These are phyloP conservation scores for Epichloe baconii DNA, from an alignment of 2,329 filamentous ascomycete species.

Conservation along the genomic window DNA sequence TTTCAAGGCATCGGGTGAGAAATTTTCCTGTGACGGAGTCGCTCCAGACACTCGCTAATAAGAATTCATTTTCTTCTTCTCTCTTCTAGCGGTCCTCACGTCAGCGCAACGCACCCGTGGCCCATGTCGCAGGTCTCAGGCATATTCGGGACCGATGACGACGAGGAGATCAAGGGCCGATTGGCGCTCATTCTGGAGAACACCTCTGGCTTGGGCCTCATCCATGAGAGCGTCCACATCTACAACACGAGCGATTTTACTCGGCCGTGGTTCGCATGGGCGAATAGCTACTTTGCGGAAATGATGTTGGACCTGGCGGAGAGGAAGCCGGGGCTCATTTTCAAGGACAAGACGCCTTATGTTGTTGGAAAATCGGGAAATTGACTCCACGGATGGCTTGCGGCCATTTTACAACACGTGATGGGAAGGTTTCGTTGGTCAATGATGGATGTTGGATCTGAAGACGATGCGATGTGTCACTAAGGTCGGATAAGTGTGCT, in stretches of 20 bases:
- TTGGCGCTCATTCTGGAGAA: slow-evolving; percentile 26
- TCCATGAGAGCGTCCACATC: slow-evolving; percentile 35
- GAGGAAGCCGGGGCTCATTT: slow-evolving; percentile 65
- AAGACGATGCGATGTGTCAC: no score
- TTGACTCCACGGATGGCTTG: background rate
- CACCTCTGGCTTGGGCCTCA: slow-evolving; percentile 28
- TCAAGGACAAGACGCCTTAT: slow-evolving; percentile 9
- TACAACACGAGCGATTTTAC: slow-evolving; percentile 28
- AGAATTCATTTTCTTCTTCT: background rate
- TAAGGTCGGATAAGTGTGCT: no score
- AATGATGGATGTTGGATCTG: no score
- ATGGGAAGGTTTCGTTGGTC: no score
- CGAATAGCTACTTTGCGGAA: slow-evolving; percentile 30
- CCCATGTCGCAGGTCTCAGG: slow-evolving; percentile 43
- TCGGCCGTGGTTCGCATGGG: slow-evolving; percentile 34
- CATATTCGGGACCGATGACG: slow-evolving; percentile 31
- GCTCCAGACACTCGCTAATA: background rate
- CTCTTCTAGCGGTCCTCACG: slow-evolving; percentile 40
- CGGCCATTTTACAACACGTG: no score
- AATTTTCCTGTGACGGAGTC: background rate
- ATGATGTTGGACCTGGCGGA: slow-evolving; percentile 58
- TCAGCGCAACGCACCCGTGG: slow-evolving; percentile 47
- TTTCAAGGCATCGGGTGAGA: slow-evolving; percentile 16
- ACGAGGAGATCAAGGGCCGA: slow-evolving; percentile 22
- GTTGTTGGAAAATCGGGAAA: background rate